phyloP scores from a whole-genome alignment of 1,139 yeast genomes.

The Candida dubliniensis region DNA sequence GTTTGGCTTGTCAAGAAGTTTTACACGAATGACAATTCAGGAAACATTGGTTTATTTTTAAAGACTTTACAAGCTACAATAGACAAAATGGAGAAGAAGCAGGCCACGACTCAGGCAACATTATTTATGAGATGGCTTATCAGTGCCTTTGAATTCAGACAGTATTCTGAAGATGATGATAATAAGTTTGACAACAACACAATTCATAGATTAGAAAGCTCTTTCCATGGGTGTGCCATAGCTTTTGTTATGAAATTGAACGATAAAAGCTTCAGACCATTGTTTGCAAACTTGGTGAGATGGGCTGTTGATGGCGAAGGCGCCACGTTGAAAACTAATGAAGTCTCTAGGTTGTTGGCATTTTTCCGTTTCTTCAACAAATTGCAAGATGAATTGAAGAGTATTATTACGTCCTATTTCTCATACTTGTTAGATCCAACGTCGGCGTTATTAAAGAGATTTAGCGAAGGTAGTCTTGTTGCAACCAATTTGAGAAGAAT shows the following conservation, averaged over 20 bases:
- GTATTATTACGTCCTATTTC: conserved; percentile 84
- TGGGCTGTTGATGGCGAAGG: conserved; percentile 93
- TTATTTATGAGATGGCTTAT: conserved; percentile 69
- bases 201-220: conserved; percentile 75
- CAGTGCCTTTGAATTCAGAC: conserved; percentile 67
- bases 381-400: conserved; percentile 77
- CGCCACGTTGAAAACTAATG: conserved; percentile 44
- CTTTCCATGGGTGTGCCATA: conserved; percentile 73
- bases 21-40: conserved; percentile 41
- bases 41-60: conserved; percentile 70
- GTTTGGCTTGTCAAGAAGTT: conserved; percentile 53
- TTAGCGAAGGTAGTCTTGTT: conserved; percentile 34
- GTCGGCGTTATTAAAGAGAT: conserved; percentile 51
- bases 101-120: conserved; percentile 71
- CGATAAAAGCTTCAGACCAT: conserved; percentile 90
- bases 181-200: conserved; percentile 66
- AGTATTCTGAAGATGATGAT: conserved; percentile 37
- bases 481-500: conserved; percentile 68
- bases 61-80: conserved; percentile 64
- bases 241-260: conserved; percentile 84
- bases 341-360: conserved; percentile 59
- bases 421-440: conserved; percentile 82
- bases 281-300: conserved; percentile 82
- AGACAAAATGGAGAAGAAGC: conserved; percentile 68
- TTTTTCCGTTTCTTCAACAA: conserved; percentile 87